phyloP scores from a whole-genome alignment of 177 flowering plant species.

The Telopea speciosissima region DNA sequence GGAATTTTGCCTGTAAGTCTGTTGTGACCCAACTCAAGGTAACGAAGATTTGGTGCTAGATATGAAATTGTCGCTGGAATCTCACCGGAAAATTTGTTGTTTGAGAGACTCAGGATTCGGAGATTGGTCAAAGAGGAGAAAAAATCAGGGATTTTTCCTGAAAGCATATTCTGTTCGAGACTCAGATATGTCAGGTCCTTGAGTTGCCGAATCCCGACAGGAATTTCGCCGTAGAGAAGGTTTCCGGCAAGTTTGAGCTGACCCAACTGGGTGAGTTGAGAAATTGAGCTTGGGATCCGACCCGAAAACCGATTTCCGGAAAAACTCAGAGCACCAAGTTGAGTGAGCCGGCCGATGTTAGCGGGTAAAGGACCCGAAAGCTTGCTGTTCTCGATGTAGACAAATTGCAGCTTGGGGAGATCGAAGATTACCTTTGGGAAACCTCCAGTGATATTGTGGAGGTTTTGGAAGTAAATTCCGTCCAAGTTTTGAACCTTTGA shows the following conservation, averaged over 20 bases:
- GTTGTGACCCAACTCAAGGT: constrained; percentile 47
- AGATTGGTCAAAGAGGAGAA: constrained; percentile 35
- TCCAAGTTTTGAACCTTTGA: constrained; percentile 32
- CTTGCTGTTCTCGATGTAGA: constrained; percentile 51
- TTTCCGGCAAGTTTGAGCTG: constrained; percentile 55
- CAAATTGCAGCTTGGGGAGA: constrained; percentile 29
- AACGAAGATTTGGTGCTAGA: constrained; percentile 30
- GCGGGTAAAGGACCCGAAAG: constrained; percentile 49
- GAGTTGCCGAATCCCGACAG: constrained; percentile 33
- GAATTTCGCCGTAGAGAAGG: constrained; percentile 42
- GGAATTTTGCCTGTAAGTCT: constrained; percentile 39
- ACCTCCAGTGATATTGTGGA: constrained; percentile 44
- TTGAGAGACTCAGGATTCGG: constrained; percentile 33
- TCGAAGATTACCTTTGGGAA: constrained; percentile 41
- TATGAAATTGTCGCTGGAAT: constrained; percentile 39
- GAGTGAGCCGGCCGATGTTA: constrained; percentile 32
- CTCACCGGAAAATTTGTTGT: constrained; percentile 37
- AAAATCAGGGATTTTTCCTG: constrained; percentile 49
- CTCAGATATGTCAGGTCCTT: constrained; percentile 27
- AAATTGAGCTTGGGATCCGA: constrained; percentile 50
- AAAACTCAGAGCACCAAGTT: constrained; percentile 33
- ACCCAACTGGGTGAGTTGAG: constrained; percentile 33
- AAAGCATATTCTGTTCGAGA: constrained; percentile 35
- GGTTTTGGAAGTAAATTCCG: constrained; percentile 38
- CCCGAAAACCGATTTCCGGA: constrained; percentile 50